Evolutionary conservation across 2,329 filamentous ascomycete species (phyloP).

Genomic region (Penicillium sp.): DNA sequence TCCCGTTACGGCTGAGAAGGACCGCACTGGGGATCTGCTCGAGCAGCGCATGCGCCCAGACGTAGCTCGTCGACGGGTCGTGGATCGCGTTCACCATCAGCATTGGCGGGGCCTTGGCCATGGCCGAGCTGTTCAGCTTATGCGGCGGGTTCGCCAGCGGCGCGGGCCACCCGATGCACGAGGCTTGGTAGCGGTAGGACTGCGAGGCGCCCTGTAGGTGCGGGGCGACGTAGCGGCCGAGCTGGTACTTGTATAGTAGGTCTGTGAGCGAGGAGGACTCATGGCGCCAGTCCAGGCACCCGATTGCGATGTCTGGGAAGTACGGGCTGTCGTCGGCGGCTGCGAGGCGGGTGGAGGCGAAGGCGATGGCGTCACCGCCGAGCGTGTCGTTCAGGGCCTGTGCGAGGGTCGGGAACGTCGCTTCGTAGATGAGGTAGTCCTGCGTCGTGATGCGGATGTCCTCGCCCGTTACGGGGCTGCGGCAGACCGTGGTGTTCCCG

Average conservation of each 20-base stretch:
- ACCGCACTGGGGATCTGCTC: slow-evolving; percentile 41
- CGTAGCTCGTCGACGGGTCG: slow-evolving; percentile 48
- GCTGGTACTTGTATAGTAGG: slow-evolving; percentile 33
- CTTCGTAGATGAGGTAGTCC: slow-evolving; percentile 31
- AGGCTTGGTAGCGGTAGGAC: slow-evolving; percentile 32
- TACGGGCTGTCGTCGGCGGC: slow-evolving; percentile 32
- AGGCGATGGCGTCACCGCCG: slow-evolving; percentile 42
- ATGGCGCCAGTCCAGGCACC: slow-evolving; percentile 13
- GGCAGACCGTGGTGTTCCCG: slow-evolving; percentile 29
- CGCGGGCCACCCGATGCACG: slow-evolving; percentile 50
- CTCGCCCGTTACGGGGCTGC: slow-evolving; percentile 42
- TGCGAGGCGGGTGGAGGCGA: slow-evolving; percentile 35
- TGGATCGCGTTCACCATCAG: slow-evolving; percentile 46
- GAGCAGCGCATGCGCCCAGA: slow-evolving; percentile 43
- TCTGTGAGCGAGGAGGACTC: slow-evolving; percentile 20
- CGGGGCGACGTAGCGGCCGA: slow-evolving; percentile 39
- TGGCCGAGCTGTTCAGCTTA: slow-evolving; percentile 28
- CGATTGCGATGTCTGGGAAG: slow-evolving; percentile 26
- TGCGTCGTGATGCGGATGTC: slow-evolving; percentile 41
- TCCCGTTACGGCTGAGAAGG: slow-evolving; percentile 46
- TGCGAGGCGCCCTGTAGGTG: slow-evolving; percentile 42
- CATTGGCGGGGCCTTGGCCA: slow-evolving; percentile 31
- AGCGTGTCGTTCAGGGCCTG: slow-evolving; percentile 34
- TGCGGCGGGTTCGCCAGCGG: slow-evolving; percentile 41
- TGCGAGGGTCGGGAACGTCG: slow-evolving; percentile 28